phyloP scores from a whole-genome alignment of 305 asterid species.

The Nicotiana rustica region DNA sequence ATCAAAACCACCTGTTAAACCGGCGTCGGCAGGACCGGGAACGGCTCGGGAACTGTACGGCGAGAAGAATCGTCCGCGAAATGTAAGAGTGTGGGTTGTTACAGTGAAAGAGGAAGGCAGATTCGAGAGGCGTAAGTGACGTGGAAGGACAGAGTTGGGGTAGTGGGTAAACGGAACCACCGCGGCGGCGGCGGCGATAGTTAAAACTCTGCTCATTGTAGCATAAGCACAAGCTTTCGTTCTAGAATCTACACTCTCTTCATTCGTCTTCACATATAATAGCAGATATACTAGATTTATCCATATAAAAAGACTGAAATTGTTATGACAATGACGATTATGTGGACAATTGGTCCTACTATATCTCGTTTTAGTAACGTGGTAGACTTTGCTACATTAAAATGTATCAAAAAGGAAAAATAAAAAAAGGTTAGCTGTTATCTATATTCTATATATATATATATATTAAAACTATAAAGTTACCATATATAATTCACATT shows the following conservation, averaged over 20 bases:
- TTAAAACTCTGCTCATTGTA: slow-evolving; percentile 43
- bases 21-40: slow-evolving; percentile 35
- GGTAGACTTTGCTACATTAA: too few relatives aligned
- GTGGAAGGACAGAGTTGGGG: slow-evolving; percentile 32
- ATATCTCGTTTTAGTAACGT: too few relatives aligned
- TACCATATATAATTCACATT: too few relatives aligned
- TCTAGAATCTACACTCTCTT: neutral
- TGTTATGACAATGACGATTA: too few relatives aligned
- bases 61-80: slow-evolving; percentile 26
- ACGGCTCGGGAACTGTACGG: slow-evolving; percentile 38
- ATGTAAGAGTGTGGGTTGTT: slow-evolving; percentile 26
- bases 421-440: too few relatives aligned
- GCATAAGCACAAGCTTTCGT: slow-evolving; percentile 11
- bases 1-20: neutral
- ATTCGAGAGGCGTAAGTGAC: slow-evolving; percentile 25
- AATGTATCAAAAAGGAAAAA: too few relatives aligned
- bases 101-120: slow-evolving; percentile 33
- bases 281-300: neutral
- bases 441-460: too few relatives aligned
- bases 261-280: neutral
- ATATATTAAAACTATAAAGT: too few relatives aligned
- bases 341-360: too few relatives aligned
- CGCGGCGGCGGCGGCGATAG: slow-evolving; percentile 6
- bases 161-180: slow-evolving; percentile 32
- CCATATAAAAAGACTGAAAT: too few relatives aligned